Percentiles rank a stretch among this genome's conserved stretches.
These are phyloP conservation scores for Prunus mira DNA, from an alignment of 306 rosid species.

Conservation along the genomic window DNA sequence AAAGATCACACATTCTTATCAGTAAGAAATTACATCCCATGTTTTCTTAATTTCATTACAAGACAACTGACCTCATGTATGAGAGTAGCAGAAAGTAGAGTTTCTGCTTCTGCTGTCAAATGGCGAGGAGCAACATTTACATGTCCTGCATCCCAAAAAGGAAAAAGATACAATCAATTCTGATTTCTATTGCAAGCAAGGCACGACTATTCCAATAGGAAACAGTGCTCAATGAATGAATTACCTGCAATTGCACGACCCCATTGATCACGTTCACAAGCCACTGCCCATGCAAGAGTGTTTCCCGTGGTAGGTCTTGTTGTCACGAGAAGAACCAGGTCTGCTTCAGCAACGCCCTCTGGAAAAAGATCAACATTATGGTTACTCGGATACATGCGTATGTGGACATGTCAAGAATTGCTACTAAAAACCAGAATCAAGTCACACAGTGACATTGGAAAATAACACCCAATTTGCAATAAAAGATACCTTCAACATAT, in stretches of 20 bases:
- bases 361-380: conserved; percentile 17
- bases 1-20: conserved; percentile 26
- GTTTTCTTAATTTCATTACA: conserved; percentile 13
- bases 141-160: conserved; percentile 54
- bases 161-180: conserved; percentile 16
- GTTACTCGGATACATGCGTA: background rate
- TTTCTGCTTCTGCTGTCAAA: conserved; percentile 96
- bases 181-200: conserved; percentile 19
- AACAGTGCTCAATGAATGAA: conserved; percentile 18
- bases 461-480: conserved; percentile 1
- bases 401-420: background rate
- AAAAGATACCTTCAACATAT: conserved; percentile 80
- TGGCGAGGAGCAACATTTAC: conserved; percentile 99
- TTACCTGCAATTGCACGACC: conserved; percentile 98
- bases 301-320: conserved; percentile 97
- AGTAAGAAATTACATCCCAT: conserved; percentile 15
- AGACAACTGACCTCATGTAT: conserved; percentile 74
- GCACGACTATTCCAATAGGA: conserved; percentile 4
- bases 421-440: background rate
- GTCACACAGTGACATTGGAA: conserved; percentile 3
- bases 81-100: conserved; percentile 92
- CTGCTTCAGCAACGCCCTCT: conserved; percentile 91
- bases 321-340: conserved; percentile 93
- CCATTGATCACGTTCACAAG: conserved; percentile 99
- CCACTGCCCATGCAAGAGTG: conserved; percentile 99